A percentile compares a stretch with the other conserved stretches of the same genome.
Evolutionary conservation across 345 rosid genomes (phyloP).

Genomic region (Microcos paniculata): DNA sequence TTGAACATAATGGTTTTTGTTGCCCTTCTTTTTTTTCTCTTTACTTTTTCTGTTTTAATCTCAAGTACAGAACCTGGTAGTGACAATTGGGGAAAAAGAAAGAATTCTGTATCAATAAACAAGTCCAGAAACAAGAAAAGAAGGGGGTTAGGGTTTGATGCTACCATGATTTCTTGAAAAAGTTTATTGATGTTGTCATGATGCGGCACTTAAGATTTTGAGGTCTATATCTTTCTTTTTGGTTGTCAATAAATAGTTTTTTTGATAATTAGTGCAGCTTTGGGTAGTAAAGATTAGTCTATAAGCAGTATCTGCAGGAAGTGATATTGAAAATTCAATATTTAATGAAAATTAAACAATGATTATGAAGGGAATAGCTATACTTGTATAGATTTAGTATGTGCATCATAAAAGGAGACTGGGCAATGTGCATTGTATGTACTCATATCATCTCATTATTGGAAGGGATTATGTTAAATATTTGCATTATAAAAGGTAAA

Average conservation of each 20-base stretch:
- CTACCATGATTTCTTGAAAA: not conserved
- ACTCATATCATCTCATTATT: not conserved
- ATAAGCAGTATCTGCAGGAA: not conserved
- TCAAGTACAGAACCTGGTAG: not conserved
- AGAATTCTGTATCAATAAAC: not conserved
- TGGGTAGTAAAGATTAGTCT: not conserved
- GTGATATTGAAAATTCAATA: not conserved
- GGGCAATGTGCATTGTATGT: not conserved
- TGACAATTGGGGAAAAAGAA: not conserved
- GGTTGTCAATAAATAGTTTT: not conserved
- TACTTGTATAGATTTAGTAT: not conserved
- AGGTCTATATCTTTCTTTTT: not conserved
- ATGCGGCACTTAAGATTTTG: not conserved
- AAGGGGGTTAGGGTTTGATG: not conserved
- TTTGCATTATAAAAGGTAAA: not conserved
- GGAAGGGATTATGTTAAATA: not conserved
- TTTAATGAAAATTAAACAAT: not conserved
- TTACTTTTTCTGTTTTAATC: not conserved
- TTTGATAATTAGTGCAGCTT: not conserved
- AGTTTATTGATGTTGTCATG: not conserved
- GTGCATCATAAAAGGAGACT: not conserved
- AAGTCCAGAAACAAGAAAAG: not conserved
- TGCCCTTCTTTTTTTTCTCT: constrained; percentile 3
- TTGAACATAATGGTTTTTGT: not conserved
- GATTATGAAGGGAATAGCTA: not conserved